Evolutionary conservation across 192 early-diverging fungal genomes (phyloP), one percentile per base, ranked within the genome.

Genomic region (Coemansia sp.): DNA sequence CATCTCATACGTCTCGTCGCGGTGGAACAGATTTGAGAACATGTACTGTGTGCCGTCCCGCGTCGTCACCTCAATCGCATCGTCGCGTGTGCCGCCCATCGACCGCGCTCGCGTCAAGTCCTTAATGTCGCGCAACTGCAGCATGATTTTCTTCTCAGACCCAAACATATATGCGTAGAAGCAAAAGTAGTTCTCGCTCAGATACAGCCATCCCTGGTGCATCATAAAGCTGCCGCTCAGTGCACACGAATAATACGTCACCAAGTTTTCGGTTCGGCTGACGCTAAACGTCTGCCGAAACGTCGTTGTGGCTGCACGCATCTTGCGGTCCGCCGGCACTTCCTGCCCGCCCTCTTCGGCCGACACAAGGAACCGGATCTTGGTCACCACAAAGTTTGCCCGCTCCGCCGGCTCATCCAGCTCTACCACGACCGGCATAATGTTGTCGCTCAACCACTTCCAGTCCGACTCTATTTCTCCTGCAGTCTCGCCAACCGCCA

Each of bases 181-280:
- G 83, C 91, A 92, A 23, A 96, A 69, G 70, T 94, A 90, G 62
- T 95, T 91, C 67, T 93, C 87, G 53, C 91, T 93, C 44, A 99
- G 85, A 66, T 99, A 99, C 74, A 99, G 77, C 97, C 97, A 99
- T 0, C 97, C 97, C 76, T 99, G 97, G 70, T 89, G 90, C 50
- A 89, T 83, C 67, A 95, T 85, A 63, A 85, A 74, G 51, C 82
- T 85, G 23, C 84, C 83, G 50, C 93, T 86, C 61, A 93, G 93
- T 3, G 92, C 88, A 63, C 93, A 95, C 10, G 94, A 93, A 78
- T 99, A 99, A 73, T 95, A 98, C 55, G 89, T 95, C 24, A 98
- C 94, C 60, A 98, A 83, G 53, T 87, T 86, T 67, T 98, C 96
- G 3, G 83, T 84, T 21, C 88, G 79, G 1, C 89, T 80, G 25